Percentiles rank a stretch among this genome's conserved stretches.
Conservation (phyloP, 192 early-diverging fungal species). For the Mortierella alpina region DNA sequence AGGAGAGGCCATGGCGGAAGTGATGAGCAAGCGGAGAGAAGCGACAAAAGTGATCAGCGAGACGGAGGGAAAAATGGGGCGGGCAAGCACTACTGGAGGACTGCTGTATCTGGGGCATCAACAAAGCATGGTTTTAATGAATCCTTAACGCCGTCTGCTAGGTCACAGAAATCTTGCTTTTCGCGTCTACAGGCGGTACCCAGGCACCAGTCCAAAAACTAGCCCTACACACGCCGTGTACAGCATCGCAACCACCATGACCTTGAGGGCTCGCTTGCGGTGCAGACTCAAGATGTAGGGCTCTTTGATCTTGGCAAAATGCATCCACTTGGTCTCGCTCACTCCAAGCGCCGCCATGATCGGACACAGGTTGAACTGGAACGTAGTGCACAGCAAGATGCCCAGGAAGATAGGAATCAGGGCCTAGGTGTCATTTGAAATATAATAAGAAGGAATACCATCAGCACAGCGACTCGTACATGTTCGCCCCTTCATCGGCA, state of each 20-base stretch:
- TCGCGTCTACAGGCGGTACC: constrained; percentile 24
- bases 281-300: constrained; percentile 36
- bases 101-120: no score
- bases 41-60: not conserved
- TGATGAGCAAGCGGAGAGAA: not conserved
- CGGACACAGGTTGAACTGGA: constrained; percentile 48
- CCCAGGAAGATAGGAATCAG: constrained; percentile 39
- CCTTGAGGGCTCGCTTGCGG: constrained; percentile 18
- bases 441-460: not conserved
- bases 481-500: not conserved
- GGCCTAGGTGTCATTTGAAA: constrained; percentile 9
- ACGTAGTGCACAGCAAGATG: constrained; percentile 29
- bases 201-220: constrained; percentile 40
- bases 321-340: constrained; percentile 42
- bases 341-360: constrained; percentile 26
- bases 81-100: not conserved
- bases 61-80: not conserved
- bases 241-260: constrained; percentile 16
- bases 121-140: no score
- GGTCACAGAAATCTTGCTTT: not conserved
- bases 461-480: no score
- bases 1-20: constrained; percentile 31
- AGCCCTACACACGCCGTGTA: constrained; percentile 23
- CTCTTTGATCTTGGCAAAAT: constrained; percentile 44
- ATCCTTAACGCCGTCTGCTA: not conserved